Base-by-base conservation (phyloP, 2,329 filamentous ascomycete species). In the Fusarium setosum region DNA sequence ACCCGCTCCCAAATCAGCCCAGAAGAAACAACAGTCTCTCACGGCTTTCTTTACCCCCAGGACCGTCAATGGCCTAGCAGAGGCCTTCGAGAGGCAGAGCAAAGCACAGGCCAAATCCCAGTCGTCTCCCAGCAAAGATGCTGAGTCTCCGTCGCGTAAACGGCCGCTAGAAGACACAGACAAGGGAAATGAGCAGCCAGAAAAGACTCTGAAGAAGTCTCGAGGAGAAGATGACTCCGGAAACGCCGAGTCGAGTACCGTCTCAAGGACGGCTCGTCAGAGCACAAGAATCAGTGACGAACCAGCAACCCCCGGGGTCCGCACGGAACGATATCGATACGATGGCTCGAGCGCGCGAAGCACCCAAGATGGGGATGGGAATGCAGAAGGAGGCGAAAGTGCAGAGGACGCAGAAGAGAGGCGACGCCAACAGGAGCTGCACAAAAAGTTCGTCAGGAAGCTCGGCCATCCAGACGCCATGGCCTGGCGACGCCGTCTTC, bases 381-480 rank as follows among this genome's bases (percentile, higher is more conserved):
- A 79, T 31, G 18, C 37, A 7, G 38, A 29, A 12, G 23, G 21
- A 15, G 32, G 17, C 13, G 75, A 81, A 1, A n/a, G n/a, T n/a
- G 83, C 87, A 13, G 82, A 84, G 7, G 86, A 86, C 52, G 79
- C 80, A 4, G 82, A 82, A 2, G 84, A 74, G 21, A 80, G 80
- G 67, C 86, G 81, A 63, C 82, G 83, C 59, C 94, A 91, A 73
- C 87, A 91, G 59, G 88, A 88, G 47, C 80, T 97, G 21, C 96
- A 97, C 74, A 84, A 86, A 62, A 91, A 89, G 70, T 99, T 98
- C 73, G 91, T 98, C 29, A 92, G 92, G 82, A 97, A 95, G 76
- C 86, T 99, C 3, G 94, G 95, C 1, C 88, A 92, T 40, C 90
- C 94, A 1, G 94, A 97, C 73, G 95, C 93, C 73, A 83, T 97